phyloP scores from a whole-genome alignment of 495 filamentous ascomycete species.

The Neurospora sp. region DNA sequence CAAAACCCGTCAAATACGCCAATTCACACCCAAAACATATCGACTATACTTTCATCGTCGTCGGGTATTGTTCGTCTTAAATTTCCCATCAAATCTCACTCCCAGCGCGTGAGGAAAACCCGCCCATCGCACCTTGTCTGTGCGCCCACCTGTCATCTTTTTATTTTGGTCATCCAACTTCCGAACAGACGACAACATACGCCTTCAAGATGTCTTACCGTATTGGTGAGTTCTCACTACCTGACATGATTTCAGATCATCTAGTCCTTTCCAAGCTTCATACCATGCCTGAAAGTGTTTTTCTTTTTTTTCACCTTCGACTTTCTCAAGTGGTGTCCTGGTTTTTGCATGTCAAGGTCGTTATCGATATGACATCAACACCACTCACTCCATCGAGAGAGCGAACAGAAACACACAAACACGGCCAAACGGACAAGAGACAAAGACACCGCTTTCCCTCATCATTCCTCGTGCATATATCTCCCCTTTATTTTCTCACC shows the following conservation, averaged over 20 bases:
- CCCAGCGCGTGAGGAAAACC: not conserved
- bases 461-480: too few species aligned
- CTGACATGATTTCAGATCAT: not conserved
- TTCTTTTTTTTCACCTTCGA: too few species aligned
- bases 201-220: conserved; percentile 23
- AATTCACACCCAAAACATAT: not conserved
- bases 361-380: not conserved
- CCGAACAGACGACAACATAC: not conserved
- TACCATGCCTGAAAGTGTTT: too few species aligned
- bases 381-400: not conserved
- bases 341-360: not conserved
- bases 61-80: not conserved
- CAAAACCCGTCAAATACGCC: not conserved
- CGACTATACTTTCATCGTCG: not conserved
- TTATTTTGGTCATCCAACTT: not conserved
- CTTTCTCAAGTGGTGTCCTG: not conserved
- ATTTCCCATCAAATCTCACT: too few species aligned
- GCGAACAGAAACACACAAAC: not conserved
- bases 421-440: not conserved
- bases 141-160: not conserved
- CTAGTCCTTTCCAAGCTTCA: not conserved
- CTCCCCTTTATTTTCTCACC: not conserved
- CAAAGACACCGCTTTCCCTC: not conserved
- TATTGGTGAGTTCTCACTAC: conserved; percentile 21
- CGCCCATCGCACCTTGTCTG: not conserved